These are phyloP conservation scores for Tulasnella sp. DNA, from an alignment of 768 basidiomycete genomes.

Conservation along the genomic window DNA sequence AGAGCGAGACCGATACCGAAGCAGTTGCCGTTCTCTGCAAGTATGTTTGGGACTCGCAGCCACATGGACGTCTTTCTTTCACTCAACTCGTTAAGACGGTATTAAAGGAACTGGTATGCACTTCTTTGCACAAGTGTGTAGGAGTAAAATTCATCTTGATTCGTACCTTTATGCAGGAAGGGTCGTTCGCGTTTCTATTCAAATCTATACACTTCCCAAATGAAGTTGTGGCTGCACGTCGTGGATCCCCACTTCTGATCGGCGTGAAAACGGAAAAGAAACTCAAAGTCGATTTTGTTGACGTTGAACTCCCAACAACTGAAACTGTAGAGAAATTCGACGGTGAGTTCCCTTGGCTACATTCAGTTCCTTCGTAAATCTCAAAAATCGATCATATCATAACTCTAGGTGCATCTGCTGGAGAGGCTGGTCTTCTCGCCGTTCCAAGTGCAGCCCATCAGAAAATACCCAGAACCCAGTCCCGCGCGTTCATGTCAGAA, in stretches of 20 bases:
- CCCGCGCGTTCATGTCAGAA: conserved; percentile 95
- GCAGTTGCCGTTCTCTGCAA: conserved; percentile 91
- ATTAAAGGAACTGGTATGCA: conserved; percentile 67
- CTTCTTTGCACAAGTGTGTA: neutral
- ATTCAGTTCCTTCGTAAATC: neutral
- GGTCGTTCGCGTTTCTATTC: conserved; percentile 98
- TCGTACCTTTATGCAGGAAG: conserved; percentile 38
- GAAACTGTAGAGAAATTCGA: conserved; percentile 38
- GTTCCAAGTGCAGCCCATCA: conserved; percentile 31
- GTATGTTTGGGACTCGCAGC: conserved; percentile 91
- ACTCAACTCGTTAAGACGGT: conserved; percentile 89
- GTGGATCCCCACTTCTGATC: conserved; percentile 90
- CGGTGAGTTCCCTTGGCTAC: conserved; percentile 28
- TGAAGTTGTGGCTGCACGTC: conserved; percentile 88
- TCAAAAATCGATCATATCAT: neutral
- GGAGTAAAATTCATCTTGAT: neutral
- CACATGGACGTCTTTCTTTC: conserved; percentile 74
- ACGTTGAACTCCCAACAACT: conserved; percentile 83
- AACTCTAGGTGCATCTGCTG: conserved; percentile 32
- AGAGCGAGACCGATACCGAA: conserved; percentile 95
- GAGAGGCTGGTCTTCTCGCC: conserved; percentile 19
- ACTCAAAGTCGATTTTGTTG: conserved; percentile 98
- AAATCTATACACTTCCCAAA: conserved; percentile 93
- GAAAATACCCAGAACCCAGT: conserved; percentile 86
- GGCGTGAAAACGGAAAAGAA: conserved; percentile 99